These are phyloP conservation scores for Tillandsia leiboldiana DNA, from an alignment of 176 grass and related monocot species.

Conservation along the genomic window DNA sequence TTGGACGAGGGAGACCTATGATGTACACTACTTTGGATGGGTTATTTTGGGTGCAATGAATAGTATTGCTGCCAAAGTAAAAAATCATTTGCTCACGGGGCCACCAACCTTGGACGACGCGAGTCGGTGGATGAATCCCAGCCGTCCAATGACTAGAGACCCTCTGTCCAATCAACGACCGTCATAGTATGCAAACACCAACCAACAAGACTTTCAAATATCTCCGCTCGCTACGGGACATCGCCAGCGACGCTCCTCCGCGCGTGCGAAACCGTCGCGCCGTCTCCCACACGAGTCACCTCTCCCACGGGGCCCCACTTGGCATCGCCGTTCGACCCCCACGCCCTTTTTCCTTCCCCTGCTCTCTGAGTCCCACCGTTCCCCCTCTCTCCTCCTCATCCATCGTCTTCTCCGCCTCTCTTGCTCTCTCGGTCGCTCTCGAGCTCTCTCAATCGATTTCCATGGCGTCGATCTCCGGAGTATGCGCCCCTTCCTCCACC, in stretches of 20 bases:
- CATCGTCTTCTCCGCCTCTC: not conserved
- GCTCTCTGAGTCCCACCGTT: not conserved
- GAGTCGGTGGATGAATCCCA: too few relatives aligned
- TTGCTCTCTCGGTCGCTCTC: not conserved
- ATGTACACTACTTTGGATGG: too few relatives aligned
- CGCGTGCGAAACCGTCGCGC: not conserved
- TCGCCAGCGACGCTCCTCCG: not conserved
- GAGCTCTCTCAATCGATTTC: not conserved
- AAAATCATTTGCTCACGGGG: too few relatives aligned
- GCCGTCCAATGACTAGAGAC: too few relatives aligned
- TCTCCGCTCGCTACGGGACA: not conserved
- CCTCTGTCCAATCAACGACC: too few relatives aligned
- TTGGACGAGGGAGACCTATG: too few relatives aligned
- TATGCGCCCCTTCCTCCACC: slow-evolving; percentile 29
- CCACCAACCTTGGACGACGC: too few relatives aligned
- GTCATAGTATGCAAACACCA: too few relatives aligned
- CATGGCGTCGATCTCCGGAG: slow-evolving; percentile 59
- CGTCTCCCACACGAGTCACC: not conserved
- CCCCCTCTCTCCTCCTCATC: not conserved
- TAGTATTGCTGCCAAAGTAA: too few relatives aligned
- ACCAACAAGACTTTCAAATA: too few relatives aligned
- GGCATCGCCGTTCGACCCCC: not conserved
- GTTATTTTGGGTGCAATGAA: too few relatives aligned
- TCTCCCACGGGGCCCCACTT: not conserved
- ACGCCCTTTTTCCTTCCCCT: not conserved